Conservation (phyloP, 305 asterid species). For the Fraxinus velutina region DNA sequence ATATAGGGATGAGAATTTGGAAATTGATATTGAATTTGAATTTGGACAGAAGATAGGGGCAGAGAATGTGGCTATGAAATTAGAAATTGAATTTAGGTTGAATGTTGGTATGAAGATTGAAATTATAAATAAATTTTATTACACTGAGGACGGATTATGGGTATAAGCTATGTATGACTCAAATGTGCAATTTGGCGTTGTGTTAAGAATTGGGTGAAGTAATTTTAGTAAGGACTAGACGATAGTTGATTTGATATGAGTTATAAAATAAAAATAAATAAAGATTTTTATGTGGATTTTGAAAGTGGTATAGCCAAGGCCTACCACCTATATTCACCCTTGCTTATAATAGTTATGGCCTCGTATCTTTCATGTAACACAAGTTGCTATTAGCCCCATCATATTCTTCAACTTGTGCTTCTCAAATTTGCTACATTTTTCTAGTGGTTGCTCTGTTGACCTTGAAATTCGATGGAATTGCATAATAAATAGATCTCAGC, state of each 20-base stretch:
- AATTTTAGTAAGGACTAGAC: background rate
- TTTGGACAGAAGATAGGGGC: background rate
- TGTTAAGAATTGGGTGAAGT: background rate
- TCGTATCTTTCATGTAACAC: background rate
- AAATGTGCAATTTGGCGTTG: background rate
- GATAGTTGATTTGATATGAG: background rate
- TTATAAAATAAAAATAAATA: no score
- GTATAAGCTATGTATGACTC: background rate
- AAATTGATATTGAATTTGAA: background rate
- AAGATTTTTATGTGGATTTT: background rate
- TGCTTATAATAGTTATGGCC: background rate
- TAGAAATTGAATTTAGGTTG: background rate
- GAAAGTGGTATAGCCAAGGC: background rate
- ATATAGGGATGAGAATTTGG: background rate
- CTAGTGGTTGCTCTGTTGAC: background rate
- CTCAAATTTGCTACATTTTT: background rate
- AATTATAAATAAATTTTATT: no score
- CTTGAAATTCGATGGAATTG: background rate
- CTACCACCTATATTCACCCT: background rate
- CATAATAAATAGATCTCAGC: no score
- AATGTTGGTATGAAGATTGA: background rate
- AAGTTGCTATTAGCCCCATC: background rate
- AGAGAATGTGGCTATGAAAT: background rate
- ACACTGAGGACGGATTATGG: background rate
- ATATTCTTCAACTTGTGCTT: background rate